phyloP scores from a whole-genome alignment of 2,329 filamentous ascomycete genomes.

The Aspergillus oerlinghausenensis region DNA sequence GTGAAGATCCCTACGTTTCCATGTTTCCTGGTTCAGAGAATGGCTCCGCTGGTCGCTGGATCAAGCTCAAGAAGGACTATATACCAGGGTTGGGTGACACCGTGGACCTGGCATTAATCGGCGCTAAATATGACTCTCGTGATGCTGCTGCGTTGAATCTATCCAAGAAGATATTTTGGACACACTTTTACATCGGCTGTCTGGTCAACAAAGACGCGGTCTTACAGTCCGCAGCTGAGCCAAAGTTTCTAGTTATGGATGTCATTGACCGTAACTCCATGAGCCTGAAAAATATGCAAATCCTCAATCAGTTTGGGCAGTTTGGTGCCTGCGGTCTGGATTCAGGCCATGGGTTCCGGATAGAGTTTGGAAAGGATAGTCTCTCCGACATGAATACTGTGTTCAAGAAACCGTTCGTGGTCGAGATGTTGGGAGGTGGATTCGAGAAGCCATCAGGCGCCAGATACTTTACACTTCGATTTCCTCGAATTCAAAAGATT shows the following conservation, averaged over 20 bases:
- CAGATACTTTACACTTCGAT: constrained; percentile 69
- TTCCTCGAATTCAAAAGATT: constrained; percentile 70
- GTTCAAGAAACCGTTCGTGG: constrained; percentile 69
- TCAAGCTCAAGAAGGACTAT: constrained; percentile 89
- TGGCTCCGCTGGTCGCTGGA: constrained; percentile 47
- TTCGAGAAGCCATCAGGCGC: constrained; percentile 70
- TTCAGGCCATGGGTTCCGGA: constrained; percentile 33
- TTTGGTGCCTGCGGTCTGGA: constrained; percentile 39
- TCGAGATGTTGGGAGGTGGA: constrained; percentile 74
- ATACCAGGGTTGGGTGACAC: constrained; percentile 73
- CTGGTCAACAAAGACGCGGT: constrained; percentile 63
- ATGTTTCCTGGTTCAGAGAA: constrained; percentile 35
- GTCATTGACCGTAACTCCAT: constrained; percentile 50
- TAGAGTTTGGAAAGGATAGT: constrained; percentile 44
- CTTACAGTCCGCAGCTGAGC: constrained; percentile 45
- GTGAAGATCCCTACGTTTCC: constrained; percentile 70
- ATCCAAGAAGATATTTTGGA: constrained; percentile 62
- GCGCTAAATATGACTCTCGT: constrained; percentile 64
- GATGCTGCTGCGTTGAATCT: constrained; percentile 53
- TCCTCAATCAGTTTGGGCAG: constrained; percentile 47
- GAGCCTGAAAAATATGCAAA: constrained; percentile 48
- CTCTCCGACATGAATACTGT: constrained; percentile 39
- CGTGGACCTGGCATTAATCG: constrained; percentile 76
- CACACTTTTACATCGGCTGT: constrained; percentile 75
- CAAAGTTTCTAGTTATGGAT: constrained; percentile 64